Conservation (phyloP, 176 grass and related monocot species). For the Oryza officinalis region DNA sequence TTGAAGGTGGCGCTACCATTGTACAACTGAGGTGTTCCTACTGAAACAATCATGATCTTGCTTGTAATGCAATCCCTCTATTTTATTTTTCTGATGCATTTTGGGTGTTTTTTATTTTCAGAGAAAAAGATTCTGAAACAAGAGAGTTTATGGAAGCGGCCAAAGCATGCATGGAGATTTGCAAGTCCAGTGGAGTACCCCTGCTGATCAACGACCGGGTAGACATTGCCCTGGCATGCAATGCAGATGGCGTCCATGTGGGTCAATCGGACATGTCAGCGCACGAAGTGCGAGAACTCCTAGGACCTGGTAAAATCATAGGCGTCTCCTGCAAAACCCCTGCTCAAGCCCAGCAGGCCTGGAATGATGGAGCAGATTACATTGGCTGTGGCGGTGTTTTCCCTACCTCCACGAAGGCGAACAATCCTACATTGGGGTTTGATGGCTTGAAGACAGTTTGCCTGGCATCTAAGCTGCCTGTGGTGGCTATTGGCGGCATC, state of each 20-base stretch:
- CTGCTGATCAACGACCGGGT: slow-evolving; percentile 89
- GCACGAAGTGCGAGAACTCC: slow-evolving; percentile 47
- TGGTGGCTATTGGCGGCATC: slow-evolving; percentile 89
- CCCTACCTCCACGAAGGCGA: slow-evolving; percentile 66
- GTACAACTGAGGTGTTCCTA: slow-evolving; percentile 72
- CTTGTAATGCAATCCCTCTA: neutral
- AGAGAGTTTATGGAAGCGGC: slow-evolving; percentile 72
- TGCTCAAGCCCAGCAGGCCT: slow-evolving; percentile 68
- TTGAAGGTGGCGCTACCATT: slow-evolving; percentile 86
- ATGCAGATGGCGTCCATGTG: slow-evolving; percentile 84
- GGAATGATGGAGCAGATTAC: slow-evolving; percentile 80
- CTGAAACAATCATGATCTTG: neutral
- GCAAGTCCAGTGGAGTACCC: slow-evolving; percentile 60
- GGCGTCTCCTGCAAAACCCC: slow-evolving; percentile 85
- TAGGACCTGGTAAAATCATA: slow-evolving; percentile 79
- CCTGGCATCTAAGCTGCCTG: slow-evolving; percentile 65
- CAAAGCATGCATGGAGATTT: slow-evolving; percentile 62
- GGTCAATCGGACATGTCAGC: slow-evolving; percentile 83
- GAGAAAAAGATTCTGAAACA: slow-evolving; percentile 77
- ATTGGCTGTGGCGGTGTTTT: slow-evolving; percentile 84
- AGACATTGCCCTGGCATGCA: slow-evolving; percentile 78
- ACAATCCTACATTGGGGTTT: slow-evolving; percentile 76
- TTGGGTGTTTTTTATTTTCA: slow-evolving; percentile 29
- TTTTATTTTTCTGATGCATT: neutral
- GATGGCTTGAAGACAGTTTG: slow-evolving; percentile 72